Conservation (phyloP, 192 early-diverging fungal genomes). For the Coemansia sp. region DNA sequence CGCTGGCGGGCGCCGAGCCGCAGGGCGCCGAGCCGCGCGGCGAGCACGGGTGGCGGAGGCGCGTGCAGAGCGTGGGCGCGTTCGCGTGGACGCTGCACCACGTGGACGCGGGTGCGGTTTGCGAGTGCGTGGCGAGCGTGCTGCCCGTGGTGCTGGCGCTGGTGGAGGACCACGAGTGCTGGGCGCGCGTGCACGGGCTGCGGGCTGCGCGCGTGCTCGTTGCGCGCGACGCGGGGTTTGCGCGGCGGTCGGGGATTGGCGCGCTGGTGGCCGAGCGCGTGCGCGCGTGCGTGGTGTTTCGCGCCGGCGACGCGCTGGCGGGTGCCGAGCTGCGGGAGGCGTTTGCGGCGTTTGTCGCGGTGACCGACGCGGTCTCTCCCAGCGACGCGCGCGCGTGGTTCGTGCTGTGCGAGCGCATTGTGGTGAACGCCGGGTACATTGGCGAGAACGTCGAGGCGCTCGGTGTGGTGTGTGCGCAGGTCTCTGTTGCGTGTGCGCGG, state of each 20-base stretch:
- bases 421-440: conserved; percentile 29
- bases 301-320: conserved; percentile 8
- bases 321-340: conserved; percentile 18
- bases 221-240: conserved; percentile 7
- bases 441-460: conserved; percentile 26
- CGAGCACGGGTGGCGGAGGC: conserved; percentile 13
- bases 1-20: background rate
- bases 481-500: conserved; percentile 8
- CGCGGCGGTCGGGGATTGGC: conserved; percentile 39
- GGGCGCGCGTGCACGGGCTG: conserved; percentile 24
- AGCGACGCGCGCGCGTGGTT: conserved; percentile 13
- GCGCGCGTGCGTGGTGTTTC: conserved; percentile 15
- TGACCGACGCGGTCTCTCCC: conserved; percentile 6
- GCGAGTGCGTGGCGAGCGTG: conserved; percentile 13
- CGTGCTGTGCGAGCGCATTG: conserved; percentile 18
- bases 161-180: conserved; percentile 34
- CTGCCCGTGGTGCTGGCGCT: conserved; percentile 32
- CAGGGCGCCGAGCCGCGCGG: conserved; percentile 11
- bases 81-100: conserved; percentile 31
- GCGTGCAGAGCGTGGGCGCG: conserved; percentile 22
- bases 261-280: conserved; percentile 22
- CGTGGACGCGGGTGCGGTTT: conserved; percentile 7
- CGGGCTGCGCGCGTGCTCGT: conserved; percentile 9
- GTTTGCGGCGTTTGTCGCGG: conserved; percentile 11
- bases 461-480: conserved; percentile 10